phyloP scores from a whole-genome alignment of 345 rosid species.

The Clausena lansium region DNA sequence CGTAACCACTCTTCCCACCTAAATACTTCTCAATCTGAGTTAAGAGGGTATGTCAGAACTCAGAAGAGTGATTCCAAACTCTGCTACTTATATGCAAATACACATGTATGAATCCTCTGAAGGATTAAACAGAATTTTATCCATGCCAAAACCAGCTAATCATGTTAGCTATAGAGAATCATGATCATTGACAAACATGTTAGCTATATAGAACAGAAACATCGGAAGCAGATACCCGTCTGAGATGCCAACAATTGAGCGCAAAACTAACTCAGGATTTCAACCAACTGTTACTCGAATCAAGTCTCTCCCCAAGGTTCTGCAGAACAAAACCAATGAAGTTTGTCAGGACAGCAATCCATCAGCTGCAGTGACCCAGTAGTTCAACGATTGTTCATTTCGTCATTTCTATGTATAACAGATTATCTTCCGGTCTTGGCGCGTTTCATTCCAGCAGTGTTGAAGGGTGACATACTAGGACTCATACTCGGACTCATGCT shows the following conservation, averaged over 20 bases:
- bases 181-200: background rate
- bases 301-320: constrained; percentile 13
- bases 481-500: constrained; percentile 85
- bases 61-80: no score
- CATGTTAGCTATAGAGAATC: no score
- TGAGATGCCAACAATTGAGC: constrained; percentile 3
- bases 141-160: no score
- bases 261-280: constrained; percentile 13
- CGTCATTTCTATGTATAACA: background rate
- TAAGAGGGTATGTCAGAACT: no score
- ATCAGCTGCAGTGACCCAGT: constrained; percentile 20
- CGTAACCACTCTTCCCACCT: no score
- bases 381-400: background rate
- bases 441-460: constrained; percentile 68
- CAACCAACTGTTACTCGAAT: constrained; percentile 2
- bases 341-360: constrained; percentile 1
- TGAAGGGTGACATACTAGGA: constrained; percentile 88
- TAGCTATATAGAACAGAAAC: constrained; percentile 15
- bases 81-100: no score
- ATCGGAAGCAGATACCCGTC: constrained; percentile 29
- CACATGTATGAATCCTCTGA: no score
- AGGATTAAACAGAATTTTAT: no score
- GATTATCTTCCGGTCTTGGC: constrained; percentile 77
- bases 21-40: no score
- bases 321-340: background rate